Conservation (phyloP, 2,329 filamentous ascomycete species). For the Aureobasidium sp. region DNA sequence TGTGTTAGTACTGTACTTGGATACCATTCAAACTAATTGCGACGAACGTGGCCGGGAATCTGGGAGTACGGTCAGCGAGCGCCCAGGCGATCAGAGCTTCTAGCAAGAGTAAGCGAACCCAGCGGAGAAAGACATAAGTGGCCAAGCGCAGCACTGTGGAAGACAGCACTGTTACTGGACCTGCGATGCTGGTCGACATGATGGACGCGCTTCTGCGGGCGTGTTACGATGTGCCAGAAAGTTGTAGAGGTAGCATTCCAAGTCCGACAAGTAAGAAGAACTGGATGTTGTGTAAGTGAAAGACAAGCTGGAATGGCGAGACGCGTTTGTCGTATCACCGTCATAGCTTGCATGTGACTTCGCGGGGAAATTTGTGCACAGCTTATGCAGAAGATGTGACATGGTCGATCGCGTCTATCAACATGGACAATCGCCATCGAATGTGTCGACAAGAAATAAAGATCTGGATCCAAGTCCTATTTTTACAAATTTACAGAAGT, state of each 20-base stretch:
- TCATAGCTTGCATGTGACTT: background rate
- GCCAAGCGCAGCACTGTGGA: constrained; percentile 21
- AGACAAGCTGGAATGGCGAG: background rate
- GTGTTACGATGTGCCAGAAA: background rate
- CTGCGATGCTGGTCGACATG: constrained; percentile 5
- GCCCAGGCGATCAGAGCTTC: background rate
- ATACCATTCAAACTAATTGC: background rate
- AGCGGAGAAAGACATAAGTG: constrained; percentile 30
- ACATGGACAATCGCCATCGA: background rate
- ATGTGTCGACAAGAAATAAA: background rate
- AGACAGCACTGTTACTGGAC: constrained; percentile 19
- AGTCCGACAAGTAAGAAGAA: background rate
- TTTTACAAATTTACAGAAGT: constrained; percentile 10
- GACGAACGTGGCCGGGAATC: constrained; percentile 32
- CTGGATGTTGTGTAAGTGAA: background rate
- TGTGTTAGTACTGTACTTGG: constrained; percentile 18
- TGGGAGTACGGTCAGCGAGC: constrained; percentile 12
- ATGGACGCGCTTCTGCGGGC: background rate
- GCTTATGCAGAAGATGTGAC: background rate
- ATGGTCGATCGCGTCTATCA: background rate
- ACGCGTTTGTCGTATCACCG: background rate
- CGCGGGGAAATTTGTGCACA: background rate
- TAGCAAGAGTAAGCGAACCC: constrained; percentile 23
- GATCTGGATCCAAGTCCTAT: background rate
- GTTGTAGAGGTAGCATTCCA: background rate